These are phyloP conservation scores for Lithospermum erythrorhizon DNA, from an alignment of 257 asterid genomes.

Conservation along the genomic window DNA sequence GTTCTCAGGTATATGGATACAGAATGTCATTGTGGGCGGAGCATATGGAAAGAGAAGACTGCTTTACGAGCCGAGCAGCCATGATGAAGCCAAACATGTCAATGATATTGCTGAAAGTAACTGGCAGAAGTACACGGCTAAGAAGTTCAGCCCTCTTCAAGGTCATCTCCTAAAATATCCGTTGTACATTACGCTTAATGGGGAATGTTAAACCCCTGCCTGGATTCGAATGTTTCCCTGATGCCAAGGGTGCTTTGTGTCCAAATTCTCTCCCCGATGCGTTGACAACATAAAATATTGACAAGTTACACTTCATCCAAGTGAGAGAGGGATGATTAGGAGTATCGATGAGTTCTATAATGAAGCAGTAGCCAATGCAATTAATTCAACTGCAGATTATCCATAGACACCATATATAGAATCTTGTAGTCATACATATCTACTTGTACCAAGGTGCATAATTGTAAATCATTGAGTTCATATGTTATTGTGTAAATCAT, in stretches of 20 bases:
- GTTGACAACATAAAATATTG: conserved; percentile 47
- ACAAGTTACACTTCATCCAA: not conserved
- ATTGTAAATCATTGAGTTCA: no score
- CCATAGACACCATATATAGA: no score
- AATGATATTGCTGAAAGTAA: conserved; percentile 54
- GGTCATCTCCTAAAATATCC: conserved; percentile 81
- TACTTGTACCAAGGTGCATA: no score
- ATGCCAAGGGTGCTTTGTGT: conserved; percentile 61
- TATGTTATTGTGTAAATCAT: no score
- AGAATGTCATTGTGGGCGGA: conserved; percentile 87
- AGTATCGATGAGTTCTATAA: no score
- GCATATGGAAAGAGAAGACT: conserved; percentile 37
- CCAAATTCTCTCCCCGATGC: conserved; percentile 75
- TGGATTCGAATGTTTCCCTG: conserved; percentile 56
- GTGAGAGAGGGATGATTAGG: not conserved
- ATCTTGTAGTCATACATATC: no score
- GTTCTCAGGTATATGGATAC: conserved; percentile 57
- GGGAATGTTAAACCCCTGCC: conserved; percentile 55
- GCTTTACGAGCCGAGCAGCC: conserved; percentile 40
- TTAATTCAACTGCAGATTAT: no score
- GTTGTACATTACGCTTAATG: conserved; percentile 18
- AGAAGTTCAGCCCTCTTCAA: conserved; percentile 37
- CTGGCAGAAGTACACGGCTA: conserved; percentile 45
- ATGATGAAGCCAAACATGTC: conserved; percentile 40
- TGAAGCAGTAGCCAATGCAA: no score